Conservation (phyloP, 768 basidiomycete genomes). For the Kwoniella botswanensis region DNA sequence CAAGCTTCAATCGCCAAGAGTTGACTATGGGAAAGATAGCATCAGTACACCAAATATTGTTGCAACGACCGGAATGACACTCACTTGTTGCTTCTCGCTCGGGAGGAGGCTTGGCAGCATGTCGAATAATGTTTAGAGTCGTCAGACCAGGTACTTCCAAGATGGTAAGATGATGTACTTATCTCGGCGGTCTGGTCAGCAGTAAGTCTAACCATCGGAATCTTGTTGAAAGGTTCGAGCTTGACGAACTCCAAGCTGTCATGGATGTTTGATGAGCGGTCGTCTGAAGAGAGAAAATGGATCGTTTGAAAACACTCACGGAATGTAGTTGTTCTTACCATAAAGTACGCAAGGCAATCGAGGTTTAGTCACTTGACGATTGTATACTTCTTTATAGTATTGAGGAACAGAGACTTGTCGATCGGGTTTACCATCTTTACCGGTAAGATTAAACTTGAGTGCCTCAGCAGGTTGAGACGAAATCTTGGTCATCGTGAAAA, state of each 20-base stretch:
- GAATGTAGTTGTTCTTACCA: slow-evolving; percentile 52
- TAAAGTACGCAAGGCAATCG: slow-evolving; percentile 50
- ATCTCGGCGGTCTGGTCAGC: slow-evolving; percentile 48
- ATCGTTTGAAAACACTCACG: slow-evolving; percentile 30
- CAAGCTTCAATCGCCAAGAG: slow-evolving; percentile 49
- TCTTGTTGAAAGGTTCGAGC: slow-evolving; percentile 50
- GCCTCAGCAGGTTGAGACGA: slow-evolving; percentile 46
- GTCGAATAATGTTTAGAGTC: slow-evolving; percentile 53
- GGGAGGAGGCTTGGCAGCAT: slow-evolving; percentile 53
- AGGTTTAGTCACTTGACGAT: slow-evolving; percentile 48
- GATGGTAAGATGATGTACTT: slow-evolving; percentile 1
- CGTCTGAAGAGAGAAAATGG: background rate
- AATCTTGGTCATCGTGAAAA: slow-evolving; percentile 38
- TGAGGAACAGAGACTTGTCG: slow-evolving; percentile 40
- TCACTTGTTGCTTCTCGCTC: slow-evolving; percentile 45
- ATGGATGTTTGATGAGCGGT: background rate
- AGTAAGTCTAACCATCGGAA: slow-evolving; percentile 45
- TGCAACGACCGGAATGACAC: background rate
- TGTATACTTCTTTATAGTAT: slow-evolving; percentile 53
- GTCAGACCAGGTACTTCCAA: slow-evolving; percentile 19
- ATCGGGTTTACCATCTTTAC: slow-evolving; percentile 47
- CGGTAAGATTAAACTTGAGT: slow-evolving; percentile 48
- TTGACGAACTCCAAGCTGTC: slow-evolving; percentile 48
- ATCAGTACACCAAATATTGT: background rate
- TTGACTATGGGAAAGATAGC: slow-evolving; percentile 35